Evolutionary conservation across 2,329 filamentous ascomycete genomes (phyloP).

Genomic region (Catunica adiposa): DNA sequence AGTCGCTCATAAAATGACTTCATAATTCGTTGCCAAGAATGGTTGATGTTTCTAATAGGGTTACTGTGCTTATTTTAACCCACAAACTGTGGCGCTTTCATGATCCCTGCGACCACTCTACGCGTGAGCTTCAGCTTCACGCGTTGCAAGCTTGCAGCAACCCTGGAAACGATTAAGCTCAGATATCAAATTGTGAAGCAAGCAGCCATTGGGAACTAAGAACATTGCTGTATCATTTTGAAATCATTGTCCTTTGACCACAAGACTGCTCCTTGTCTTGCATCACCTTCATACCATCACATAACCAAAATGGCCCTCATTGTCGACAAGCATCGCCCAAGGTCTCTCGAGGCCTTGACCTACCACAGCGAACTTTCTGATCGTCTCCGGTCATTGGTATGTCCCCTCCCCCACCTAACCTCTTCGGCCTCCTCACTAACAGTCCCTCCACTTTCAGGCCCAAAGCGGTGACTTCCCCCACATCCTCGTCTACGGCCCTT

Average conservation of each 20-base stretch:
- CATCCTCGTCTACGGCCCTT: constrained; percentile 90
- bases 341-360: constrained; percentile 59
- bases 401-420: constrained; percentile 17
- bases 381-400: constrained; percentile 68
- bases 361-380: constrained; percentile 84
- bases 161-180: not conserved
- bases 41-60: not conserved
- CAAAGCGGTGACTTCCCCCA: constrained; percentile 97
- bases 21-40: too few species aligned
- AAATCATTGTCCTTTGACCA: not conserved
- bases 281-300: not conserved
- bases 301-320: constrained; percentile 45
- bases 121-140: constrained; percentile 11
- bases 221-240: not conserved
- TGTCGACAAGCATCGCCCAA: constrained; percentile 56
- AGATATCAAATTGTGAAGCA: not conserved
- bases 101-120: constrained; percentile 14
- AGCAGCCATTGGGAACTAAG: not conserved
- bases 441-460: constrained; percentile 39
- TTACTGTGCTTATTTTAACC: not conserved
- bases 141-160: not conserved
- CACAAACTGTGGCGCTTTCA: constrained; percentile 4
- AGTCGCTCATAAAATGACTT: too few species aligned
- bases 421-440: not conserved
- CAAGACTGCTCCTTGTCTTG: not conserved